Evolutionary conservation across 306 rosid genomes (phyloP).

Genomic region (Vicia villosa): DNA sequence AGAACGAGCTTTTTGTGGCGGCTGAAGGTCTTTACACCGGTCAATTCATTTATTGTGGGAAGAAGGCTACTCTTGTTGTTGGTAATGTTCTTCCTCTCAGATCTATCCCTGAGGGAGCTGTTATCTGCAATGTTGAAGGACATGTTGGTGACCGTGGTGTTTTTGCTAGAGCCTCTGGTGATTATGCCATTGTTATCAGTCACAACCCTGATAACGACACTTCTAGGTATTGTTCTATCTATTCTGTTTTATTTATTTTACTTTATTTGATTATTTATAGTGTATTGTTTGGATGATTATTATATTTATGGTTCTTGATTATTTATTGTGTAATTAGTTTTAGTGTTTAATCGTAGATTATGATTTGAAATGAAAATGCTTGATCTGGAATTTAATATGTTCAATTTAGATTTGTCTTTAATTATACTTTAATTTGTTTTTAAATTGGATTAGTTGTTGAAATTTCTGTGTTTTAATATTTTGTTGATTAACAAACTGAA

Average conservation of each 20-base stretch:
- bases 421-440: no score
- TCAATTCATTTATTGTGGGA: constrained; percentile 16
- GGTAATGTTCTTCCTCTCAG: constrained; percentile 17
- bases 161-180: constrained; percentile 21
- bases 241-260: neutral
- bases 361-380: neutral
- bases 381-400: neutral
- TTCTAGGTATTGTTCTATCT: neutral
- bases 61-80: constrained; percentile 11
- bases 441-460: neutral
- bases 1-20: constrained; percentile 23
- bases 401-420: neutral
- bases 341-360: neutral
- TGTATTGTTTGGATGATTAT: neutral
- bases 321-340: neutral
- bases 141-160: constrained; percentile 32
- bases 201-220: constrained; percentile 28
- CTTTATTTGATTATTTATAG: neutral
- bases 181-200: constrained; percentile 27
- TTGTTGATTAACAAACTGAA: neutral
- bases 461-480: neutral
- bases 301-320: neutral
- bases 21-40: constrained; percentile 26
- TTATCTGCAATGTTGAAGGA: constrained; percentile 18
- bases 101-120: constrained; percentile 26